Conservation (phyloP, 345 rosid genomes). For the Eutrema yunnanense region DNA sequence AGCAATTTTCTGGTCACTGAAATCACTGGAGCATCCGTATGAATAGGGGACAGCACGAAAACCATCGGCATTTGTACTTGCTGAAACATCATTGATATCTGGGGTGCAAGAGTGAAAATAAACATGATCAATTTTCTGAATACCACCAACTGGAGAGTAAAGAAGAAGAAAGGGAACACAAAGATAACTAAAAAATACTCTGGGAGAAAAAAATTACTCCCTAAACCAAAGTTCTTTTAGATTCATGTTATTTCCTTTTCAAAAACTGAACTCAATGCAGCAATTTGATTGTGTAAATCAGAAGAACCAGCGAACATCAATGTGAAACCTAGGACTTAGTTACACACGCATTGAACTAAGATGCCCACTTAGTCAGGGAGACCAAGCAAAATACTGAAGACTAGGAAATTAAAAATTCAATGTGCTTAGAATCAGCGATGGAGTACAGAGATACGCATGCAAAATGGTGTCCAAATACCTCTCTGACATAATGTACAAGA, state of each 20-base stretch:
- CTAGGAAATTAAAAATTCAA: neutral
- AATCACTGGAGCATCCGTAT: conserved; percentile 56
- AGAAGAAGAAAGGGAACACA: neutral
- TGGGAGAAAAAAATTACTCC: neutral
- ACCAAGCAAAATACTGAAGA: neutral
- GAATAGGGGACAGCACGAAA: conserved; percentile 63
- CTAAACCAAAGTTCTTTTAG: neutral
- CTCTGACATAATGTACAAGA: neutral
- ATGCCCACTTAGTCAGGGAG: neutral
- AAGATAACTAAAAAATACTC: neutral
- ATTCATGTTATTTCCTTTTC: neutral
- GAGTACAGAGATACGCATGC: neutral
- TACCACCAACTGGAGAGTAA: neutral
- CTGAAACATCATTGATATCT: conserved; percentile 44
- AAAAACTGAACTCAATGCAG: neutral
- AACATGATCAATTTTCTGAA: conserved; percentile 8
- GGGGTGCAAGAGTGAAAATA: conserved; percentile 9
- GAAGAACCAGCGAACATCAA: neutral
- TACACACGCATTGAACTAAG: neutral
- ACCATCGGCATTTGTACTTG: conserved; percentile 30
- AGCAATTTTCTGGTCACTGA: conserved; percentile 32
- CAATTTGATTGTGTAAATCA: neutral
- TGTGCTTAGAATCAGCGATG: neutral
- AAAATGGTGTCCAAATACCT: neutral
- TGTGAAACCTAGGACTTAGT: neutral